These are phyloP conservation scores for Melaleuca alternifolia DNA, from an alignment of 345 rosid species.

Conservation along the genomic window DNA sequence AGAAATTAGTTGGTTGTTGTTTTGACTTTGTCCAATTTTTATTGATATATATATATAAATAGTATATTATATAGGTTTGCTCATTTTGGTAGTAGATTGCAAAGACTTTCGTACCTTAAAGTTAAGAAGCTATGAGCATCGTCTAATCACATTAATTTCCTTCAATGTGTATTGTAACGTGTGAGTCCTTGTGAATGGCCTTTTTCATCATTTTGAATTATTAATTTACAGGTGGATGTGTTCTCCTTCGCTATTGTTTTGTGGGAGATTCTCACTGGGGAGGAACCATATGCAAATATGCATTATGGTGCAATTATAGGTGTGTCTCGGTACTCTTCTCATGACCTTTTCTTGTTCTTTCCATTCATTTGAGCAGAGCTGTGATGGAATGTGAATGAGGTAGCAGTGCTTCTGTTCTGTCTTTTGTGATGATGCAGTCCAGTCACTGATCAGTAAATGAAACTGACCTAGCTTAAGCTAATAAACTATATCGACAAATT, in stretches of 20 bases:
- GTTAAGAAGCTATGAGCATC: background rate
- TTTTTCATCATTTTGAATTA: background rate
- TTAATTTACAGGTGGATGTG: slow-evolving; percentile 62
- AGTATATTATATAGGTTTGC: background rate
- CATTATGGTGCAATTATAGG: slow-evolving; percentile 94
- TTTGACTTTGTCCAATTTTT: background rate
- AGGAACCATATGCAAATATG: slow-evolving; percentile 84
- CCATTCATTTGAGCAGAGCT: background rate
- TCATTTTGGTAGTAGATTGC: background rate
- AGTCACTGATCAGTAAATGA: background rate
- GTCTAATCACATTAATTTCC: background rate
- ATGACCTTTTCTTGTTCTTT: background rate
- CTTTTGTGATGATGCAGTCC: background rate
- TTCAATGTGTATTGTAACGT: background rate
- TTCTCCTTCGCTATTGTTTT: slow-evolving; percentile 81
- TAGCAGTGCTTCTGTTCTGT: background rate
- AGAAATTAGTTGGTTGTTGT: background rate
- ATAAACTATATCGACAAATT: background rate
- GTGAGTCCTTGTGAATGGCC: background rate
- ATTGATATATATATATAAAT: background rate
- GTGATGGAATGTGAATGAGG: background rate
- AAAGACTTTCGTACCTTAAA: background rate
- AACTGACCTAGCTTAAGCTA: background rate
- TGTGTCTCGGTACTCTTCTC: slow-evolving; percentile 8
- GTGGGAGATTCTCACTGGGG: slow-evolving; percentile 86